Conservation (phyloP, 352 stramenopile species). For the Globisporangium solare region DNA sequence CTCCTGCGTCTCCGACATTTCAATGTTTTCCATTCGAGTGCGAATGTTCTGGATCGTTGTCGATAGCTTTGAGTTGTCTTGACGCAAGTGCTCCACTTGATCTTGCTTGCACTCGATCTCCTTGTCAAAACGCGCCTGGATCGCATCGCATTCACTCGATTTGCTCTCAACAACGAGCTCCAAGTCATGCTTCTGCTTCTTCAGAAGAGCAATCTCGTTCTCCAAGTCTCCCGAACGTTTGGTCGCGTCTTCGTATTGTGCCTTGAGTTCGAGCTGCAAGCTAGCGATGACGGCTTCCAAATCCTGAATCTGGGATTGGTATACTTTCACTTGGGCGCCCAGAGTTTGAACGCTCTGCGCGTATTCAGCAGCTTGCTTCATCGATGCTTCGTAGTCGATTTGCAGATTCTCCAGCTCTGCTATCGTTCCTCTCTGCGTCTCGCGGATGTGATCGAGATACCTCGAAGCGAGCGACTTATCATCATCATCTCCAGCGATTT, state of each 20-base stretch:
- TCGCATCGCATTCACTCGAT: slow-evolving; percentile 33
- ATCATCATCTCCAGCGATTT: slow-evolving; percentile 16
- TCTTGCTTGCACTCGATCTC: slow-evolving; percentile 37
- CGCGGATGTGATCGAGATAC: slow-evolving; percentile 30
- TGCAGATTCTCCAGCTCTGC: slow-evolving; percentile 44
- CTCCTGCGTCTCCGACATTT: slow-evolving; percentile 35
- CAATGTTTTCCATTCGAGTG: slow-evolving; percentile 37
- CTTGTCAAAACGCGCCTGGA: slow-evolving; percentile 33
- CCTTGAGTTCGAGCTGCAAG: slow-evolving; percentile 38
- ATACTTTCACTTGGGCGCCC: slow-evolving; percentile 33
- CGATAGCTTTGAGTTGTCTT: slow-evolving; percentile 35
- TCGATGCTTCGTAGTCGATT: slow-evolving; percentile 35
- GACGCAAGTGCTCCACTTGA: slow-evolving; percentile 35
- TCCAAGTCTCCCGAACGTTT: slow-evolving; percentile 38
- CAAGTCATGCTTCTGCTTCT: slow-evolving; percentile 32
- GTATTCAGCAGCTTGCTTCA: slow-evolving; percentile 29
- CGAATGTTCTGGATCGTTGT: slow-evolving; percentile 32
- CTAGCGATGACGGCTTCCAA: slow-evolving; percentile 39
- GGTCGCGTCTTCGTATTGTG: slow-evolving; percentile 39
- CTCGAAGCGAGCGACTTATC: slow-evolving; percentile 18
- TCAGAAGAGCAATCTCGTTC: slow-evolving; percentile 37
- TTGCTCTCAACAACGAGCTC: slow-evolving; percentile 33
- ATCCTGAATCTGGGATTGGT: slow-evolving; percentile 36
- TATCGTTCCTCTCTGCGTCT: slow-evolving; percentile 26
- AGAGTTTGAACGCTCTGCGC: slow-evolving; percentile 30